These are phyloP conservation scores for Diatrype stigma DNA, from an alignment of 2,329 filamentous ascomycete genomes.

Conservation along the genomic window DNA sequence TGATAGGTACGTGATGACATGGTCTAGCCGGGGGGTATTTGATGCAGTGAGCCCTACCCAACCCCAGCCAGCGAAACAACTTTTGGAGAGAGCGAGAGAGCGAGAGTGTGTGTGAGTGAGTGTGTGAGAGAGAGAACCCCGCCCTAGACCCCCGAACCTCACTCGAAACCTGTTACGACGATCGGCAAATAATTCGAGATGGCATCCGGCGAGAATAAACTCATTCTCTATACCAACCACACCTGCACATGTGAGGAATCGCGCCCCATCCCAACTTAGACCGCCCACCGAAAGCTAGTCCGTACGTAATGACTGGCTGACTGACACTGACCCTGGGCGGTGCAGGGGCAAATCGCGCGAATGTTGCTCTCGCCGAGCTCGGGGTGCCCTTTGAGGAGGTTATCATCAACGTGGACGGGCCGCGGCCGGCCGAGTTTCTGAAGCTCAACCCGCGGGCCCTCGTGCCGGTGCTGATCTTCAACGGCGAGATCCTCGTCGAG, in stretches of 20 bases:
- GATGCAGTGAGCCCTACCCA: not conserved
- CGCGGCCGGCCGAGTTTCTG: constrained; percentile 70
- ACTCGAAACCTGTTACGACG: not conserved
- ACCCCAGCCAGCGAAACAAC: not conserved
- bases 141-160: no score
- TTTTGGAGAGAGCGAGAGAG: not conserved
- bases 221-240: not conserved
- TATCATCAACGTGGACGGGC: constrained; percentile 65
- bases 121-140: no score
- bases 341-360: constrained; percentile 66
- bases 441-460: constrained; percentile 75
- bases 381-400: constrained; percentile 64
- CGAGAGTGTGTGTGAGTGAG: no score
- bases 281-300: no score
- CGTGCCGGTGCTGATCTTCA: constrained; percentile 66
- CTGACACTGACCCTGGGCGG: constrained; percentile 20
- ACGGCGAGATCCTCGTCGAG: constrained; percentile 66
- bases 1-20: not conserved
- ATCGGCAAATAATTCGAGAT: not conserved
- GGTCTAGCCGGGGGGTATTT: not conserved
- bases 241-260: not conserved
- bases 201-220: not conserved
- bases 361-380: constrained; percentile 66
- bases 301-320: not conserved
- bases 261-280: no score